These are phyloP conservation scores for Hura crepitans DNA, from an alignment of 441 rosid genomes.

Conservation along the genomic window DNA sequence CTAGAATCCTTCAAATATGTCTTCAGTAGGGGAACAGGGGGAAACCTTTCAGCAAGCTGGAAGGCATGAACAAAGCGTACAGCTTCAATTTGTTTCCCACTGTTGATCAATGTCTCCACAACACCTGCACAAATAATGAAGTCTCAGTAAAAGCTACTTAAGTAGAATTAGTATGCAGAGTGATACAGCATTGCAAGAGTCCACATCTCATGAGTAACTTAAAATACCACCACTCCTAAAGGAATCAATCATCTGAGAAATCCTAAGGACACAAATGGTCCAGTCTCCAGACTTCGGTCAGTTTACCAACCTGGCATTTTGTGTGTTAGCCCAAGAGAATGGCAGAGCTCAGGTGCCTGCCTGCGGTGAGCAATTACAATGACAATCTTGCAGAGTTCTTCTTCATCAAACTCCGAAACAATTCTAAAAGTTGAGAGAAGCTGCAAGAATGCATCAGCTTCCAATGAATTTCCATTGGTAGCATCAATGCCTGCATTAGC, in stretches of 20 bases:
- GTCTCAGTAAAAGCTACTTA: constrained; percentile 13
- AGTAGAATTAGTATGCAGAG: neutral
- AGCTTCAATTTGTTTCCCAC: constrained; percentile 89
- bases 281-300: constrained; percentile 36
- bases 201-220: constrained; percentile 13
- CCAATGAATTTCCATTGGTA: constrained; percentile 87
- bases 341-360: constrained; percentile 84
- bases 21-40: constrained; percentile 68
- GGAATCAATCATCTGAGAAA: constrained; percentile 14
- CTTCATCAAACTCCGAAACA: constrained; percentile 68
- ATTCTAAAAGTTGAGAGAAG: constrained; percentile 77
- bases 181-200: constrained; percentile 15
- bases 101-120: constrained; percentile 52
- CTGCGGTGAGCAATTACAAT: constrained; percentile 86
- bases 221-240: constrained; percentile 19
- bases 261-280: constrained; percentile 28
- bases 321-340: constrained; percentile 67
- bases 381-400: constrained; percentile 62
- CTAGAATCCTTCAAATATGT: constrained; percentile 63
- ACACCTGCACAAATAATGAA: constrained; percentile 35
- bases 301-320: constrained; percentile 84
- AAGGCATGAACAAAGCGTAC: constrained; percentile 80
- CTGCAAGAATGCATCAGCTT: constrained; percentile 91
- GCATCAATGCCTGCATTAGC: constrained; percentile 59
- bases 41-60: constrained; percentile 59